phyloP scores from a whole-genome alignment of 129 eudicot genomes.

The Saussurea involucrata region DNA sequence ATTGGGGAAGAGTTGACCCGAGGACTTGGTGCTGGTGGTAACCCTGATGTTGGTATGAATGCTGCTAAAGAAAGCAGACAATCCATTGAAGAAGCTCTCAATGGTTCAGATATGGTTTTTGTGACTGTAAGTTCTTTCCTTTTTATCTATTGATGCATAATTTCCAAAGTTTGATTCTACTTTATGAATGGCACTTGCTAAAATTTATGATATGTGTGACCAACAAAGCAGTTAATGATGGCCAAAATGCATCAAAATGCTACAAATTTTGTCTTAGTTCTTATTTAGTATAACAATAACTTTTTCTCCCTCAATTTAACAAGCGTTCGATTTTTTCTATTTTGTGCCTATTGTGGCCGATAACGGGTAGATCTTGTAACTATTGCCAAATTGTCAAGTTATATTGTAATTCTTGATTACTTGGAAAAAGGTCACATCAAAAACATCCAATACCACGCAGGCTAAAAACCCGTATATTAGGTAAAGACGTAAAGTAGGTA shows the following conservation, averaged over 20 bases:
- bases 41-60: constrained; percentile 85
- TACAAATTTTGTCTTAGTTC: background rate
- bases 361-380: background rate
- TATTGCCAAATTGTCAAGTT: background rate
- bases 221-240: background rate
- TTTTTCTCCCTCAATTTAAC: background rate
- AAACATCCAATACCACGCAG: background rate
- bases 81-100: constrained; percentile 68
- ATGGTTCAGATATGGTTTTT: constrained; percentile 88
- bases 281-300: background rate
- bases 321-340: background rate
- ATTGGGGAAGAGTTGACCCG: constrained; percentile 90
- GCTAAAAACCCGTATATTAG: background rate
- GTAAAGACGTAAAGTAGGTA: background rate
- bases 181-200: background rate
- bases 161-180: background rate
- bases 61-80: constrained; percentile 86
- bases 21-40: constrained; percentile 98
- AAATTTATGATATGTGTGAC: background rate
- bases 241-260: background rate
- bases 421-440: background rate
- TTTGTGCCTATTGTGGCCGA: background rate
- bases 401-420: background rate
- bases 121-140: constrained; percentile 62
- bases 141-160: background rate